phyloP scores from a whole-genome alignment of 2,329 filamentous ascomycete species.

The Aquanectria penicillioides region DNA sequence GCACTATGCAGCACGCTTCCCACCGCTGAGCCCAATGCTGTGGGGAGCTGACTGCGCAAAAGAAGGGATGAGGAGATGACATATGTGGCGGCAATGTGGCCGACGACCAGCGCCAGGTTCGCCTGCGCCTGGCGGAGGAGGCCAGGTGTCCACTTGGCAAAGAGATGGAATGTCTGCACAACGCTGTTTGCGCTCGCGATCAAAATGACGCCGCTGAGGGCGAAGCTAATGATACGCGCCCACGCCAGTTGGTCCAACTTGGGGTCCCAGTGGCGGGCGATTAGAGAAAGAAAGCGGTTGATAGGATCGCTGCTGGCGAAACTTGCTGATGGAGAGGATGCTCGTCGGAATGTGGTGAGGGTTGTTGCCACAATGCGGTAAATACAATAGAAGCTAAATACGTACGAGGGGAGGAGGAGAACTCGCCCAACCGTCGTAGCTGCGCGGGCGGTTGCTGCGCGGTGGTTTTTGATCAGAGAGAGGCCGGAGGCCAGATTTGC shows the following conservation, averaged over 20 bases:
- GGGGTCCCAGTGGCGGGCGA: conserved; percentile 86
- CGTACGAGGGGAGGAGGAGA: conserved; percentile 69
- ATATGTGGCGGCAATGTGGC: conserved; percentile 85
- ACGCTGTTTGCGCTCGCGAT: conserved; percentile 83
- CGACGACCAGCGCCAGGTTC: conserved; percentile 81
- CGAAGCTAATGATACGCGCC: conserved; percentile 86
- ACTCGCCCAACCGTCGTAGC: conserved; percentile 74
- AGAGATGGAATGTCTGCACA: conserved; percentile 85
- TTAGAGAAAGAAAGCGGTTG: conserved; percentile 81
- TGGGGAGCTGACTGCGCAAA: conserved; percentile 80
- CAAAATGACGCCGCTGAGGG: conserved; percentile 84
- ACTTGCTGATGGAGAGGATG: conserved; percentile 50
- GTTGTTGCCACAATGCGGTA: conserved; percentile 82
- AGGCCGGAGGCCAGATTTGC: conserved; percentile 74
- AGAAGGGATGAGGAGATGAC: conserved; percentile 84
- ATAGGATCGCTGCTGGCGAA: conserved; percentile 83
- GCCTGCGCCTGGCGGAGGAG: conserved; percentile 79
- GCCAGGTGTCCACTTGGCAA: conserved; percentile 77
- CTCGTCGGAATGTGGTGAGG: conserved; percentile 72
- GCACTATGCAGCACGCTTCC: conserved; percentile 81
- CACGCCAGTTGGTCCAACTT: conserved; percentile 83
- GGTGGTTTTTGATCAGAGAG: conserved; percentile 68
- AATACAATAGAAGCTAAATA: conserved; percentile 84
- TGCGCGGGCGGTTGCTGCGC: conserved; percentile 72
- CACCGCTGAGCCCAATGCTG: conserved; percentile 80